Evolutionary conservation across 768 basidiomycete genomes (phyloP).

Genomic region (Amanita rubescens): DNA sequence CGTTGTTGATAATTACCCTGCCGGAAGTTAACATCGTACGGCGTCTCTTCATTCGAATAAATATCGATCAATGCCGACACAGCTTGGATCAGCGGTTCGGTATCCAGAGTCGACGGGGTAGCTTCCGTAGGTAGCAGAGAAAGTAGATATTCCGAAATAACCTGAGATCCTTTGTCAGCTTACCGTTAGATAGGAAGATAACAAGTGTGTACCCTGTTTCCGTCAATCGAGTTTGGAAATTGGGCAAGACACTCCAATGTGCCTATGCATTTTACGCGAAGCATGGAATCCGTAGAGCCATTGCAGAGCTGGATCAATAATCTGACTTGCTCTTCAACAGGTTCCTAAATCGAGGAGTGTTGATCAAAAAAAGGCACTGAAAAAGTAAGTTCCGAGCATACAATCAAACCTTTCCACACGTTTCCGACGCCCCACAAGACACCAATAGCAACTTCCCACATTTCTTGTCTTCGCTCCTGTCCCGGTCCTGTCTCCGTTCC

Average conservation of each 20-base stretch:
- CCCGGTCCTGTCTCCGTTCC: constrained; percentile 55
- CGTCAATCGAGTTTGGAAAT: constrained; percentile 50
- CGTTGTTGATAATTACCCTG: constrained; percentile 47
- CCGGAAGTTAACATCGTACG: constrained; percentile 79
- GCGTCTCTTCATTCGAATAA: constrained; percentile 78
- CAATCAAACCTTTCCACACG: constrained; percentile 64
- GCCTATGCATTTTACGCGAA: constrained; percentile 76
- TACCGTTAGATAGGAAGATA: not conserved
- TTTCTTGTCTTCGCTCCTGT: constrained; percentile 61
- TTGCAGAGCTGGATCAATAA: constrained; percentile 62
- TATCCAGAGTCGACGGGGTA: constrained; percentile 34
- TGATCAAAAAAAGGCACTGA: not conserved
- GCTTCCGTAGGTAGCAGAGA: constrained; percentile 45
- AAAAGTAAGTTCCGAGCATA: constrained; percentile 17
- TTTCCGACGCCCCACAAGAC: constrained; percentile 85
- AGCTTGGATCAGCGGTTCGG: constrained; percentile 71
- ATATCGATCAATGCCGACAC: constrained; percentile 86
- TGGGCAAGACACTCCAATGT: constrained; percentile 83
- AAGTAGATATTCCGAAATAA: constrained; percentile 61
- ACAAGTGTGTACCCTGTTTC: constrained; percentile 44
- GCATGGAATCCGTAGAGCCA: constrained; percentile 40
- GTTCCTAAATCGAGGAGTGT: constrained; percentile 31
- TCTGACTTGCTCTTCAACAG: constrained; percentile 52
- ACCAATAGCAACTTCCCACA: constrained; percentile 76
- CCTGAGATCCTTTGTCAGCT: constrained; percentile 24